Conservation (phyloP, 2,329 filamentous ascomycete genomes). For the Clonostachys sp. region DNA sequence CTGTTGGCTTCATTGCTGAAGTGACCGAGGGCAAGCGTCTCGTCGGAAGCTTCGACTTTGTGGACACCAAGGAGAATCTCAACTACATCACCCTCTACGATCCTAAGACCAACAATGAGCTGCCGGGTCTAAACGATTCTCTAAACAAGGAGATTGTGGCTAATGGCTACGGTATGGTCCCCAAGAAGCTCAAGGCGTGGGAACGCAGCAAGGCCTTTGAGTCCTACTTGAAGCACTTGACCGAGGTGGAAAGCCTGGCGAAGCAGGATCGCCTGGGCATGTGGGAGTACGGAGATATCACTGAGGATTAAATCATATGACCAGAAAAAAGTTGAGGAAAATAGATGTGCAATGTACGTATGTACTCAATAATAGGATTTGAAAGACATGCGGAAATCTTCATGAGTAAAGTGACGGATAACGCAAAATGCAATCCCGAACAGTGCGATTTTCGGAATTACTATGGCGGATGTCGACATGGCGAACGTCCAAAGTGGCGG, state of each 20-base stretch:
- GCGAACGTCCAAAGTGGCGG: no score
- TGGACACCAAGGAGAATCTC: slow-evolving; percentile 72
- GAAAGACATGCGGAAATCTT: no score
- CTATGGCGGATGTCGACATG: no score
- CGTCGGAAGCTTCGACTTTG: slow-evolving; percentile 86
- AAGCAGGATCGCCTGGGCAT: slow-evolving; percentile 80
- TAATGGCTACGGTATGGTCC: slow-evolving; percentile 85
- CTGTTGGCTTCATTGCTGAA: slow-evolving; percentile 70
- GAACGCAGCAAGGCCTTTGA: slow-evolving; percentile 69
- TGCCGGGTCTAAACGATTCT: slow-evolving; percentile 63
- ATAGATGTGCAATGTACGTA: no score
- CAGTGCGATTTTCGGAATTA: no score
- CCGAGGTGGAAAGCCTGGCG: slow-evolving; percentile 69
- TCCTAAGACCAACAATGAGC: slow-evolving; percentile 53
- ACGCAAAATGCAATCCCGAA: no score
- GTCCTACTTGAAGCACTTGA: slow-evolving; percentile 67
- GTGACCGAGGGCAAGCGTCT: slow-evolving; percentile 71
- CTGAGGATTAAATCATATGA: slow-evolving; percentile 64
- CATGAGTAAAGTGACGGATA: no score
- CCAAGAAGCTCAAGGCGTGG: slow-evolving; percentile 87
- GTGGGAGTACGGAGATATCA: slow-evolving; percentile 98
- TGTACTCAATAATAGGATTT: no score
- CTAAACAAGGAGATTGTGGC: slow-evolving; percentile 84
- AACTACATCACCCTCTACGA: slow-evolving; percentile 88
- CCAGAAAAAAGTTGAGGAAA: no score